phyloP scores from a whole-genome alignment of 441 rosid species.

The Daphne laureola region DNA sequence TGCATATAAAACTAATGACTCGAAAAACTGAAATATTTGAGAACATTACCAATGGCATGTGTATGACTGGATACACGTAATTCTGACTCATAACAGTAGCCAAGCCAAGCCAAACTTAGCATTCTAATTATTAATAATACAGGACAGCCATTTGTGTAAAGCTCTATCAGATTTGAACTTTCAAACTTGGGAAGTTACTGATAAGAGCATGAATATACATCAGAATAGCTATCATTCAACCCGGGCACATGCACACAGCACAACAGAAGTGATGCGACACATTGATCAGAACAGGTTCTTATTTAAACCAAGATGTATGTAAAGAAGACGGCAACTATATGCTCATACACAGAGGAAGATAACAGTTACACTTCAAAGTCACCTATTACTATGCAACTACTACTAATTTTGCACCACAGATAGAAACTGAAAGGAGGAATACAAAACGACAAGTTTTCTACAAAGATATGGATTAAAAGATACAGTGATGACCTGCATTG shows the following conservation, averaged over 20 bases:
- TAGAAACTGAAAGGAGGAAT: not conserved
- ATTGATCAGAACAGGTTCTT: no score
- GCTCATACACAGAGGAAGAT: not conserved
- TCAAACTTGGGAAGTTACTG: not conserved
- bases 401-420: slow-evolving; percentile 1
- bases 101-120: not conserved
- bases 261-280: no score
- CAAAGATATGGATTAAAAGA: not conserved
- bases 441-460: not conserved
- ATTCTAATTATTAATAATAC: not conserved
- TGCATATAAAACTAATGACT: not conserved
- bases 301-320: no score
- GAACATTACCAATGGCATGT: not conserved
- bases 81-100: not conserved
- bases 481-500: slow-evolving; percentile 64
- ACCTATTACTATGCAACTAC: no score
- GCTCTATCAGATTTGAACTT: not conserved
- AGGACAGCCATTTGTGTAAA: no score
- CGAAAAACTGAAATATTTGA: not conserved
- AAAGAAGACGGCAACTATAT: not conserved
- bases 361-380: not conserved
- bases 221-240: no score
- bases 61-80: no score
- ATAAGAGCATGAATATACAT: no score
- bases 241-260: no score